phyloP scores from a whole-genome alignment of 805 yeast species.

The Metschnikowia cerradonensis region DNA sequence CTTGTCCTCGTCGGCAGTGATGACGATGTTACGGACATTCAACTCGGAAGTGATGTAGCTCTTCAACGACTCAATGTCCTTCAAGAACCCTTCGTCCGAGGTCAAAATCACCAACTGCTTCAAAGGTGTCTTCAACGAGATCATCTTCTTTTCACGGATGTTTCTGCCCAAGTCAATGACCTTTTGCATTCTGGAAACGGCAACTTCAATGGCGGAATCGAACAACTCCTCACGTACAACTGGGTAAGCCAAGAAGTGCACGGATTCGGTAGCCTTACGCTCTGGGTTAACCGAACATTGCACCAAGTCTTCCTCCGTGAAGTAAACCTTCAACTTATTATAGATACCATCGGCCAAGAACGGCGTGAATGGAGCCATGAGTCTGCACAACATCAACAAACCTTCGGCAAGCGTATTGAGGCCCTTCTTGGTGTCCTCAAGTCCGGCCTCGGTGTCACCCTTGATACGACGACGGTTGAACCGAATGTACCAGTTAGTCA shows the following conservation, averaged over 20 bases:
- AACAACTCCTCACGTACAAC: constrained; percentile 72
- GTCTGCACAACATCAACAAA: constrained; percentile 79
- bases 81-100: constrained; percentile 67
- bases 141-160: constrained; percentile 92
- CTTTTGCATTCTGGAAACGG: constrained; percentile 93
- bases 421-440: constrained; percentile 79
- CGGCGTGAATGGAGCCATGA: constrained; percentile 99
- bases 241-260: constrained; percentile 93
- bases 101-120: constrained; percentile 83
- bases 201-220: constrained; percentile 78
- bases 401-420: constrained; percentile 90
- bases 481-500: constrained; percentile 98
- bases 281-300: constrained; percentile 35
- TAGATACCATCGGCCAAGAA: constrained; percentile 89
- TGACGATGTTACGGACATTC: constrained; percentile 81
- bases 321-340: constrained; percentile 62
- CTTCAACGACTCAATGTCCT: constrained; percentile 74
- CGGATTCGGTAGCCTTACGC: constrained; percentile 68
- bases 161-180: constrained; percentile 95
- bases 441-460: constrained; percentile 75
- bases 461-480: constrained; percentile 96
- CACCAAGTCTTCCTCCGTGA: constrained; percentile 55
- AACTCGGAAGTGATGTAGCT: constrained; percentile 84
- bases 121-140: constrained; percentile 92
- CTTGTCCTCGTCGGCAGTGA: constrained; percentile 85